Evolutionary conservation across 2,329 filamentous ascomycete species (phyloP).

Genomic region (Pseudocercospora fijiensis): DNA sequence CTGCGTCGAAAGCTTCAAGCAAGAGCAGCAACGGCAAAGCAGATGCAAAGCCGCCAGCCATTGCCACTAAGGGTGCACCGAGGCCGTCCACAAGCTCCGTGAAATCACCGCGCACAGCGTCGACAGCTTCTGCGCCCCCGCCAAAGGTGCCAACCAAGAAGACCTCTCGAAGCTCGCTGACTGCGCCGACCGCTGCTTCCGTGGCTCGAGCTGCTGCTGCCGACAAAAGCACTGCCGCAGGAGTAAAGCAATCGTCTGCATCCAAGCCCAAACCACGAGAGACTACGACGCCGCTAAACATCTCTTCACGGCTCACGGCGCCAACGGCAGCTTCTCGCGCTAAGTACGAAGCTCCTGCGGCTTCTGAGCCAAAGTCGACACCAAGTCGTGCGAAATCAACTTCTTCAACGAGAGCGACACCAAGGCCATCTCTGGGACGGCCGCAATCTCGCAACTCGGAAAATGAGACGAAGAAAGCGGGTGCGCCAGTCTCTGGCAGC

Average conservation of each 20-base stretch:
- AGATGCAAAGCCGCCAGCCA: conserved; percentile 16
- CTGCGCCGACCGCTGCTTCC: conserved; percentile 38
- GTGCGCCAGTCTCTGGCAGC: conserved; percentile 62
- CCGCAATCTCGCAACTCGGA: conserved; percentile 50
- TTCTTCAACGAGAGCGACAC: conserved; percentile 35
- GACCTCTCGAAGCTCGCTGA: conserved; percentile 37
- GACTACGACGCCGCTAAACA: conserved; percentile 65
- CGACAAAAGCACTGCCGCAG: conserved; percentile 24
- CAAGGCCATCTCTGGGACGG: conserved; percentile 46
- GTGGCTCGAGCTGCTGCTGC: conserved; percentile 29
- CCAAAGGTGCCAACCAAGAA: conserved; percentile 29
- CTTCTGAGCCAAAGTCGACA: conserved; percentile 32
- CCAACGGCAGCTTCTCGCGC: conserved; percentile 69
- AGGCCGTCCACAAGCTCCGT: conserved; percentile 18
- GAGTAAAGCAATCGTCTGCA: conserved; percentile 20
- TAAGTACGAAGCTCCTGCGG: conserved; percentile 49
- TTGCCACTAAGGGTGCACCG: conserved; percentile 21
- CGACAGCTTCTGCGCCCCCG: conserved; percentile 11
- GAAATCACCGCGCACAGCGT: conserved; percentile 18
- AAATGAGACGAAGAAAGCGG: conserved; percentile 38
- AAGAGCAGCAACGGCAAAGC: conserved; percentile 21
- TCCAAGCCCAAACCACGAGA: conserved; percentile 58
- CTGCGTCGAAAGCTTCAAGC: conserved; percentile 20
- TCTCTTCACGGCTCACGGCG: conserved; percentile 66
- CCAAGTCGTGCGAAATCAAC: conserved; percentile 35